A percentile compares a stretch with the other conserved stretches of the same genome.
Evolutionary conservation across 306 rosid genomes (phyloP).

Genomic region (Rubus parviflorus): DNA sequence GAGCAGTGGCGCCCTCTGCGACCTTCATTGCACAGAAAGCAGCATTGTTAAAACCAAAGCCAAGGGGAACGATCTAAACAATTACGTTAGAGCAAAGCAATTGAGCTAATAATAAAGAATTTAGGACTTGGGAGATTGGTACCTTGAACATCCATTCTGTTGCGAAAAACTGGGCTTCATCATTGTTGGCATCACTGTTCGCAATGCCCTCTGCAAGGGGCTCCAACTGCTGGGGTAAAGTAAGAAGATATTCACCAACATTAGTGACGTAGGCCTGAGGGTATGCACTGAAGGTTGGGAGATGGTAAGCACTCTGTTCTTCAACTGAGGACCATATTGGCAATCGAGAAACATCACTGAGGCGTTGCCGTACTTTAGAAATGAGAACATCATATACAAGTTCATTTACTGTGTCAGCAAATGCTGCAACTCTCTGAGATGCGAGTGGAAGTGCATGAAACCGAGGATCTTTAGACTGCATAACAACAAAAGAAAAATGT

Average conservation of each 20-base stretch:
- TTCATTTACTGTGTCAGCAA: conserved; percentile 88
- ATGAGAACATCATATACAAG: conserved; percentile 97
- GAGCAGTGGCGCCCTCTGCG: conserved; percentile 98
- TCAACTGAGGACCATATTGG: conserved; percentile 89
- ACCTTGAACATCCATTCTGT: conserved; percentile 99
- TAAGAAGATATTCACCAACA: conserved; percentile 94
- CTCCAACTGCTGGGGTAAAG: conserved; percentile 96
- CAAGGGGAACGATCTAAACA: background rate
- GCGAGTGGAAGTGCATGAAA: conserved; percentile 95
- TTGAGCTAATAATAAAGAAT: background rate
- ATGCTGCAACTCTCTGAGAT: conserved; percentile 94
- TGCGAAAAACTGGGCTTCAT: conserved; percentile 96
- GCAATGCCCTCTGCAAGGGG: conserved; percentile 98
- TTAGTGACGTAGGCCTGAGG: conserved; percentile 89
- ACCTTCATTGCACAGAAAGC: conserved; percentile 44
- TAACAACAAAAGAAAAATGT: conserved; percentile 26
- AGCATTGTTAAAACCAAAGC: background rate
- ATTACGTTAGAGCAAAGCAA: background rate
- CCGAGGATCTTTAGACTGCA: conserved; percentile 99
- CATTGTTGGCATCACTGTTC: conserved; percentile 64
- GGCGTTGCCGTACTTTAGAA: conserved; percentile 94
- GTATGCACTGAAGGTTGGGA: conserved; percentile 92
- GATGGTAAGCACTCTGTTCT: conserved; percentile 79
- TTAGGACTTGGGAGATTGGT: conserved; percentile 13
- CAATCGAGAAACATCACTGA: conserved; percentile 79